Base-by-base conservation (phyloP, 2,329 filamentous ascomycete genomes). In the Aspergillus aculeatus region DNA sequence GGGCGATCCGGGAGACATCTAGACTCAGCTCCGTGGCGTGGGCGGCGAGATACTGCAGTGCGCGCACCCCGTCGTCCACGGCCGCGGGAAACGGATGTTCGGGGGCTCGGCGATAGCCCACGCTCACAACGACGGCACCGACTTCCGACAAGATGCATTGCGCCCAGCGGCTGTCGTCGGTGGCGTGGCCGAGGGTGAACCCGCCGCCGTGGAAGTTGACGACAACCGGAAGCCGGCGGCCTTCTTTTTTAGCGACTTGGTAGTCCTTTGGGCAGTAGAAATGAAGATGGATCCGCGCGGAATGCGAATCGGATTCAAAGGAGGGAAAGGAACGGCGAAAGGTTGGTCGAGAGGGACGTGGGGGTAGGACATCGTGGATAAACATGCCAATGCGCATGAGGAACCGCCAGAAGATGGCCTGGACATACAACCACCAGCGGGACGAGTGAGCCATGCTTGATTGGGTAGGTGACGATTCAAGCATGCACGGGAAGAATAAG, bases 371-470 rank as follows among this genome's bases (percentile, higher is more conserved):
- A 57, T 82, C 83, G 71, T 91, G 88, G 44, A 91, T 77, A 61
- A 83, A 79, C 87, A 90, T 90, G 69, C 87, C 88, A 58, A 90
- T 81, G 59, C 80, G 81, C 83, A 90, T 89, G 47, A 90, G 78
- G 58, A 83, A 81, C 55, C 89, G 83, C 87, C 87, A 90, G 71
- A 87, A 83, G 29, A 81, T 76, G 50, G 89, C 88, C 71, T 89
- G 83, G 55, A 87, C 66, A 57, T 83, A 82, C 11, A 91, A 81
- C 68, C 85, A 82, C 80, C 83, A 85, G 75, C 87, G 82, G 4
- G 81, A 78, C 6, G 61, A 59, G 31, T 44, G 38, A 44, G 74
- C 71, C 54, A 77, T 69, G 38, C 62, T 59, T 24, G 44, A 47
- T 31, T 44, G 29, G 55, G 52, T 47, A 49, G 32, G 47, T 29